Base-by-base conservation (phyloP, 2,329 filamentous ascomycete species). In the Xylaria sp. region DNA sequence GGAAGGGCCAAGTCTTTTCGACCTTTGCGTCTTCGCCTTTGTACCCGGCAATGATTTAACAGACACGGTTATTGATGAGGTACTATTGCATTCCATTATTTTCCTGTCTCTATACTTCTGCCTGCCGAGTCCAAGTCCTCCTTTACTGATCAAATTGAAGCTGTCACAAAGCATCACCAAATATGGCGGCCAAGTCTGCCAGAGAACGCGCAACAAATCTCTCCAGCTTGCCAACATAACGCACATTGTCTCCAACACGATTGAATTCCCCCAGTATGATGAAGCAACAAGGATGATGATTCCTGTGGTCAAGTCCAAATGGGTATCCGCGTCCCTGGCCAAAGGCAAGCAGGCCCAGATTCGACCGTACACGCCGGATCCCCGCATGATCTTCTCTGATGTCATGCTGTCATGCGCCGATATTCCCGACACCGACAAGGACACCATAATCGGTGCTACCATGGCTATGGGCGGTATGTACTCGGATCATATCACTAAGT, bases 261-360 rank as follows among this genome's bases (percentile, higher is more conserved):
- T 94, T 80, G 94, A 99, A 79, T 99, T 99, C 75, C 90, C 93
- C n/a, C 90, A 95, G 76, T 98, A 96, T 79, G 85, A 88, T 69
- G 86, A 89, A 70, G 90, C 93, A 1, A 86, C 91, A 72, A 91
- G 93, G 57, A 84, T 89, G 72, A 91, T 97, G 86, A 91, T 96
- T 59, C 92, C 94, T 12, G 92, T 98, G 0, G 90, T 98, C 34
- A 94, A 90, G 72, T 90, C 92, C 3, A 84, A 88, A 66, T 99
- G 96, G 95, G 88, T 98, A 56, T 86, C 88, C 3, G 85, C 86
- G 28, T 96, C 92, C 3, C 80, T 97, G 1, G 80, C 85, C 25
- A 92, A 90, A 75, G 85, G 85, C 66, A 94, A 92, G 78, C 85
- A 91, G 63, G 90, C 90, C 41, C 94, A 93, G 74, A 89, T 94